Percentiles rank a stretch among this genome's conserved stretches.
Evolutionary conservation across 495 filamentous ascomycete species (phyloP).

Genomic region (Melanomma pulvis-pyrius): DNA sequence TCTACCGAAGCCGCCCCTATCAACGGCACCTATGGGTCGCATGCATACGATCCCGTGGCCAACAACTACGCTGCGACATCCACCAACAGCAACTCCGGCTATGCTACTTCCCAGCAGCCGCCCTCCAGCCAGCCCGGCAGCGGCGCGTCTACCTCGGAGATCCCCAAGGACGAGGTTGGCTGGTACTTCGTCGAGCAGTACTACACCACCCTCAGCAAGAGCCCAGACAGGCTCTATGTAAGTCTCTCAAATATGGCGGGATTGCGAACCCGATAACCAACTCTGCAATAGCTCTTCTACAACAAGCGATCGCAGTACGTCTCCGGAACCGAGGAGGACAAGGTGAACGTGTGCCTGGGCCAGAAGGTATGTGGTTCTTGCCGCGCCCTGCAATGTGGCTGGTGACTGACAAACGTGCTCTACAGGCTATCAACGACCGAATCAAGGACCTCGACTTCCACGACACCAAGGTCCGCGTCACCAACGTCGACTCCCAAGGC

Average conservation of each 20-base stretch:
- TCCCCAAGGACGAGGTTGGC: slow-evolving; percentile 83
- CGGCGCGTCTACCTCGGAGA: slow-evolving; percentile 28
- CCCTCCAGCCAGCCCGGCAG: slow-evolving; percentile 8
- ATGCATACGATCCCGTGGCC: slow-evolving; percentile 39
- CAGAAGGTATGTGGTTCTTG: slow-evolving; percentile 61
- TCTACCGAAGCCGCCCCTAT: slow-evolving; percentile 45
- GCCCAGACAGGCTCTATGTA: slow-evolving; percentile 88
- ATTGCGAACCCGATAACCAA: background rate
- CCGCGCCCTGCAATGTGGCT: background rate
- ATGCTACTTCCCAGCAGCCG: slow-evolving; percentile 24
- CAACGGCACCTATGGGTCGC: slow-evolving; percentile 49
- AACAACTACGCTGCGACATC: slow-evolving; percentile 36
- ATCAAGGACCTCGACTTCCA: slow-evolving; percentile 93
- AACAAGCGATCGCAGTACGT: slow-evolving; percentile 53
- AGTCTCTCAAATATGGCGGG: slow-evolving; percentile 41
- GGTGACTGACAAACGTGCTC: background rate
- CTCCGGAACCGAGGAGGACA: slow-evolving; percentile 73
- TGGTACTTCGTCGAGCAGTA: slow-evolving; percentile 99
- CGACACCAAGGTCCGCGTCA: slow-evolving; percentile 96
- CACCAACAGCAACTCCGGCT: slow-evolving; percentile 26
- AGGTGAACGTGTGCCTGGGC: slow-evolving; percentile 78
- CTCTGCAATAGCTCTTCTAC: slow-evolving; percentile 49
- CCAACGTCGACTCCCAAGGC: slow-evolving; percentile 95
- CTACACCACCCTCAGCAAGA: slow-evolving; percentile 94
- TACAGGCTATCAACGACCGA: slow-evolving; percentile 85